Conservation (phyloP, 495 filamentous ascomycete genomes). For the Emericellopsis terricola region DNA sequence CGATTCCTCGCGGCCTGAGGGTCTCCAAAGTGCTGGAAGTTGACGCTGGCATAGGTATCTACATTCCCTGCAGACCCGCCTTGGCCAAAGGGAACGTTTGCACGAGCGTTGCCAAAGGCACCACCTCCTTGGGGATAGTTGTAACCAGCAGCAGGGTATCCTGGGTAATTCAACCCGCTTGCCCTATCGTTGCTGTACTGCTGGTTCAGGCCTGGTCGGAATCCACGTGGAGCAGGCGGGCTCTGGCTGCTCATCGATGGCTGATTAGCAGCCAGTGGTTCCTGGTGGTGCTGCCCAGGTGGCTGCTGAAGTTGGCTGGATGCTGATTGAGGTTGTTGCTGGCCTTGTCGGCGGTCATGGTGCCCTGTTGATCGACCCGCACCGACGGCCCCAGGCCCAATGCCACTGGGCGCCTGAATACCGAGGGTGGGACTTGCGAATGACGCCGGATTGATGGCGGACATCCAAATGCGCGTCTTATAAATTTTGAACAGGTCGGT, state of each 20-base stretch:
- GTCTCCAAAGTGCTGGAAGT: not conserved
- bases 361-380: slow-evolving; percentile 19
- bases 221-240: slow-evolving; percentile 16
- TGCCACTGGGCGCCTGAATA: slow-evolving; percentile 44
- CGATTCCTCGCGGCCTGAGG: not conserved
- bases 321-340: too few species aligned
- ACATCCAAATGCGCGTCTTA: slow-evolving; percentile 99
- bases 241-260: slow-evolving; percentile 14
- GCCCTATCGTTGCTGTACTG: slow-evolving; percentile 19
- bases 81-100: slow-evolving; percentile 19
- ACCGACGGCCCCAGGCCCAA: slow-evolving; percentile 42
- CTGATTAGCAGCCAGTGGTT: slow-evolving; percentile 13
- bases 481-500: slow-evolving; percentile 97
- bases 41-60: slow-evolving; percentile 7
- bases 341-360: slow-evolving; percentile 27
- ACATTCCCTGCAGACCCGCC: slow-evolving; percentile 11
- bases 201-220: slow-evolving; percentile 16
- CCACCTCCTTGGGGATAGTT: not conserved
- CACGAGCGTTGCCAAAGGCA: slow-evolving; percentile 9
- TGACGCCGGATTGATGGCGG: slow-evolving; percentile 92
- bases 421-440: slow-evolving; percentile 72
- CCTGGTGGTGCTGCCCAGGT: too few species aligned
- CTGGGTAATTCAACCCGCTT: not conserved
- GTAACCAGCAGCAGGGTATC: not conserved
- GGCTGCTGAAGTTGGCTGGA: too few species aligned